A percentile compares a stretch with the other conserved stretches of the same genome.
phyloP scores from a whole-genome alignment of 306 rosid species.

The Trifolium subterraneum region DNA sequence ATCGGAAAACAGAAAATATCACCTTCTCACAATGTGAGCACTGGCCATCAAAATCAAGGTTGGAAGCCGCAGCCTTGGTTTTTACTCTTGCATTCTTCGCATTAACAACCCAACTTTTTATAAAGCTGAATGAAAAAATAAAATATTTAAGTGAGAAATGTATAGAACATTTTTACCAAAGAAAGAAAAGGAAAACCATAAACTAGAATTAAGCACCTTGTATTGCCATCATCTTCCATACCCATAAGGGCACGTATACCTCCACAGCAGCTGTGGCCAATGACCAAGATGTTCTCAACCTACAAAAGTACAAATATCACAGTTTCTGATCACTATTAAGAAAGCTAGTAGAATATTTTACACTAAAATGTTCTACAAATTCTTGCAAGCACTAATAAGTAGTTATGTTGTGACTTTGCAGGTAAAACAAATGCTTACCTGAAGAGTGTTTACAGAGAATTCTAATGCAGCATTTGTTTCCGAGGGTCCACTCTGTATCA shows the following conservation, averaged over 20 bases:
- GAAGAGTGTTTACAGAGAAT: slow-evolving; percentile 80
- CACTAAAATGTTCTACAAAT: slow-evolving; percentile 12
- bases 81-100: slow-evolving; percentile 78
- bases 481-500: slow-evolving; percentile 80
- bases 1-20: slow-evolving; percentile 19
- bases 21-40: slow-evolving; percentile 97
- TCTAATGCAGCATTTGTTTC: slow-evolving; percentile 96
- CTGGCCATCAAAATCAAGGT: slow-evolving; percentile 77
- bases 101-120: slow-evolving; percentile 78
- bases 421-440: slow-evolving; percentile 54
- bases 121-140: slow-evolving; percentile 55
- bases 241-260: slow-evolving; percentile 98
- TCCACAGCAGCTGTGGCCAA: slow-evolving; percentile 98
- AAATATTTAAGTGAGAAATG: slow-evolving; percentile 42
- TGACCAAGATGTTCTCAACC: slow-evolving; percentile 87
- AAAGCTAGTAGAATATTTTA: slow-evolving; percentile 8
- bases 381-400: no score
- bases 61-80: slow-evolving; percentile 73
- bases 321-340: neutral
- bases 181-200: slow-evolving; percentile 28
- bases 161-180: slow-evolving; percentile 8
- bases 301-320: slow-evolving; percentile 41
- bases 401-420: neutral
- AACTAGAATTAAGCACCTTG: slow-evolving; percentile 57
- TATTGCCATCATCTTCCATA: slow-evolving; percentile 66